phyloP scores from a whole-genome alignment of 139 green algal species.

The Closterium sp. region DNA sequence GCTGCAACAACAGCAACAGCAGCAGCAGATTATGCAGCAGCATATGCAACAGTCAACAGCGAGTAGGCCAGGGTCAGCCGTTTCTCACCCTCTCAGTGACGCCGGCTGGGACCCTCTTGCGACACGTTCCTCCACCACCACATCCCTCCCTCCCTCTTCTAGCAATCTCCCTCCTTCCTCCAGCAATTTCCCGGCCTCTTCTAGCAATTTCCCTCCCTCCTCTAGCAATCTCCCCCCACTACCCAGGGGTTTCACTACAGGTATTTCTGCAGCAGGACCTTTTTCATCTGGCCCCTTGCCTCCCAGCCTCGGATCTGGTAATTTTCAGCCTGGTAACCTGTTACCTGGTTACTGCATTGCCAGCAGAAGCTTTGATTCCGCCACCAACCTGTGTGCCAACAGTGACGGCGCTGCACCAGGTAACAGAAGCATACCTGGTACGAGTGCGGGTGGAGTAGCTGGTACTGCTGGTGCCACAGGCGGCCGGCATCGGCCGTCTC shows the following conservation, averaged over 20 bases:
- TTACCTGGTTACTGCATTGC: neutral
- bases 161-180: no score
- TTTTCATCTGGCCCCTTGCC: neutral
- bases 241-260: neutral
- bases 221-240: neutral
- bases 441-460: neutral
- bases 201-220: neutral
- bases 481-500: neutral
- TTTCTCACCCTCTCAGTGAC: neutral
- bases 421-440: neutral
- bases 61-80: neutral
- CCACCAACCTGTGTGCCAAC: neutral
- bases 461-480: neutral
- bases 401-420: neutral
- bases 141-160: neutral
- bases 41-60: neutral
- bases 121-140: neutral
- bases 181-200: neutral
- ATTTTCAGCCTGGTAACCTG: neutral
- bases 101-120: neutral
- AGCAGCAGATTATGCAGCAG: neutral
- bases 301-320: neutral
- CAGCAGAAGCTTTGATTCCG: neutral
- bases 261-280: neutral
- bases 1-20: neutral